These are phyloP conservation scores for Neonectria coccinea DNA, from an alignment of 2,329 filamentous ascomycete genomes.

Conservation along the genomic window DNA sequence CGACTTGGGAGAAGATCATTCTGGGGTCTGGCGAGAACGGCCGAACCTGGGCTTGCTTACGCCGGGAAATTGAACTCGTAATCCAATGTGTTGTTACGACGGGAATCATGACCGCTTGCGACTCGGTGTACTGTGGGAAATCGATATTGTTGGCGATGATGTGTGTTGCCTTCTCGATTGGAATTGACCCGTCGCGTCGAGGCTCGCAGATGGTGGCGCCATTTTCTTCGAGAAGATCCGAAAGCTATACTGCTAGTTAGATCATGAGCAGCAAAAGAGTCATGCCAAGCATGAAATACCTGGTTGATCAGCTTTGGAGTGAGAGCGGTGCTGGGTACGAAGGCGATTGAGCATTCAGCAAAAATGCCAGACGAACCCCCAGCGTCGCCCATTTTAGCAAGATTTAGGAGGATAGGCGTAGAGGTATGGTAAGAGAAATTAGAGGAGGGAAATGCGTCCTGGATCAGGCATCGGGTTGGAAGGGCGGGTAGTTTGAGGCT, in stretches of 20 bases:
- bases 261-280: not conserved
- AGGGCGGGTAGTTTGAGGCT: not conserved
- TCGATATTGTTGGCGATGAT: constrained; percentile 81
- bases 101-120: constrained; percentile 81
- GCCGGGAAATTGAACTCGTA: constrained; percentile 73
- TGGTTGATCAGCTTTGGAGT: constrained; percentile 56
- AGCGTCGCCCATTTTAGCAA: constrained; percentile 47
- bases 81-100: constrained; percentile 90
- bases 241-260: constrained; percentile 51
- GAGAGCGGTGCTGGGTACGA: constrained; percentile 57
- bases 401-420: constrained; percentile 8
- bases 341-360: constrained; percentile 58
- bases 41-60: constrained; percentile 80
- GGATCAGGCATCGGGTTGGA: constrained; percentile 33
- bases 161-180: constrained; percentile 63
- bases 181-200: constrained; percentile 61
- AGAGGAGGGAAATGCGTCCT: not conserved
- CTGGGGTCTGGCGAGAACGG: constrained; percentile 91
- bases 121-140: constrained; percentile 85
- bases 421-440: constrained; percentile 14
- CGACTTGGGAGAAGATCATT: constrained; percentile 88
- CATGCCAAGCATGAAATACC: constrained; percentile 42
- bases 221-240: constrained; percentile 58
- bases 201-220: constrained; percentile 63
- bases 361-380: constrained; percentile 49